These are phyloP conservation scores for Backusella westeae DNA, from an alignment of 192 early-diverging fungal species.

Conservation along the genomic window DNA sequence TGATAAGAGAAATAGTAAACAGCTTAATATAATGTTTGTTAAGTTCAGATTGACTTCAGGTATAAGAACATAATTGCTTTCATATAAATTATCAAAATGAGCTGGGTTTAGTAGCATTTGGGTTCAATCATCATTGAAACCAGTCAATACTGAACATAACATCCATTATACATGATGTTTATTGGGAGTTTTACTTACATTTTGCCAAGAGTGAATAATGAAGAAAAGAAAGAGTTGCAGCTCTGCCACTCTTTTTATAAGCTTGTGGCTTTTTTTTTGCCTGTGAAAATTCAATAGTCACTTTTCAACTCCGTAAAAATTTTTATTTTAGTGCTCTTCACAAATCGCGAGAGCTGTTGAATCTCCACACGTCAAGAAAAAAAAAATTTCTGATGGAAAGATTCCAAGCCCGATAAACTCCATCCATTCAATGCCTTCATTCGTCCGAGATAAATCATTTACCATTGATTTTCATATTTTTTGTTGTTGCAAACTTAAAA, in stretches of 20 bases:
- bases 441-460: too few species aligned
- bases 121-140: conserved; percentile 5
- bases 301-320: not conserved
- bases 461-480: too few species aligned
- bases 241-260: not conserved
- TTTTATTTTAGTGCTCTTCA: not conserved
- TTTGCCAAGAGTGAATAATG: not conserved
- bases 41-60: conserved; percentile 4
- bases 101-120: conserved; percentile 8
- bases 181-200: not conserved
- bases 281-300: not conserved
- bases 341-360: too few species aligned
- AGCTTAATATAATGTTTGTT: not conserved
- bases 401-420: too few species aligned
- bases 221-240: not conserved
- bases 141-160: not conserved
- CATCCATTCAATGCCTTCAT: too few species aligned
- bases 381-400: too few species aligned
- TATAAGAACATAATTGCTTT: not conserved
- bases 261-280: not conserved
- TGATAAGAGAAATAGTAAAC: not conserved
- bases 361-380: too few species aligned
- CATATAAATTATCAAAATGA: conserved; percentile 4
- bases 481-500: too few species aligned
- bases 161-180: not conserved